A percentile compares a stretch with the other conserved stretches of the same genome.
phyloP scores from a whole-genome alignment of 2,329 filamentous ascomycete species.

The Phyllosticta citrichinensis region DNA sequence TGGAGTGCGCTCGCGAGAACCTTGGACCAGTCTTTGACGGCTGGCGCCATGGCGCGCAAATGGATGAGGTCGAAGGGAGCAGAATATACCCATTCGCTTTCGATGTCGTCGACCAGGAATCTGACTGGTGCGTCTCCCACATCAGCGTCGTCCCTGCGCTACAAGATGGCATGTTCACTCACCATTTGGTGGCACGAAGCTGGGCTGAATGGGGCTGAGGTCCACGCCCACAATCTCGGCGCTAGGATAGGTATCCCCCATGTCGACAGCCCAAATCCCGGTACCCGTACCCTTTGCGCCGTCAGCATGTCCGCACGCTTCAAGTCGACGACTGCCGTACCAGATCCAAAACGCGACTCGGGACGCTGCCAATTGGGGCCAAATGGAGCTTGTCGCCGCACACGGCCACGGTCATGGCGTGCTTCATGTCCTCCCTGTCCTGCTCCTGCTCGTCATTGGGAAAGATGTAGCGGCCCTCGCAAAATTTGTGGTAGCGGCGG shows the following conservation, averaged over 20 bases:
- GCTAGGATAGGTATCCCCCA: conserved; percentile 26
- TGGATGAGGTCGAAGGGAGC: conserved; percentile 37
- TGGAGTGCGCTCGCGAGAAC: conserved; percentile 34
- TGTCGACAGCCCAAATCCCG: conserved; percentile 31
- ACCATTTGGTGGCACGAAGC: conserved; percentile 18
- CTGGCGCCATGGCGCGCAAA: conserved; percentile 42
- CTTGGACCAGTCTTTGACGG: conserved; percentile 40
- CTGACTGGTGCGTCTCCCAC: conserved; percentile 25
- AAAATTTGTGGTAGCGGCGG: conserved; percentile 28
- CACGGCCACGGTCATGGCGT: conserved; percentile 28
- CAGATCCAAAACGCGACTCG: conserved; percentile 1
- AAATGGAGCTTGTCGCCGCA: conserved; percentile 27
- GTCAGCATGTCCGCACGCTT: background rate
- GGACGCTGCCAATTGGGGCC: conserved; percentile 19
- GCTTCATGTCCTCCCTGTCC: conserved; percentile 29
- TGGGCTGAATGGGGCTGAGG: conserved; percentile 28
- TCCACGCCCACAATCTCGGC: conserved; percentile 27
- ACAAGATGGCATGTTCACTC: background rate
- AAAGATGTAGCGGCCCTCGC: conserved; percentile 24
- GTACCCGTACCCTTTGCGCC: conserved; percentile 15
- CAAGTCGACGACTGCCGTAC: background rate
- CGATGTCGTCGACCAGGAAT: conserved; percentile 40
- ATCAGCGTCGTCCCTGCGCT: background rate
- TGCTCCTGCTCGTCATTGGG: conserved; percentile 31
- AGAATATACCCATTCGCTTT: conserved; percentile 35